Evolutionary conservation across 2,329 filamentous ascomycete genomes (phyloP).

Genomic region (Sarocladium kiliense): DNA sequence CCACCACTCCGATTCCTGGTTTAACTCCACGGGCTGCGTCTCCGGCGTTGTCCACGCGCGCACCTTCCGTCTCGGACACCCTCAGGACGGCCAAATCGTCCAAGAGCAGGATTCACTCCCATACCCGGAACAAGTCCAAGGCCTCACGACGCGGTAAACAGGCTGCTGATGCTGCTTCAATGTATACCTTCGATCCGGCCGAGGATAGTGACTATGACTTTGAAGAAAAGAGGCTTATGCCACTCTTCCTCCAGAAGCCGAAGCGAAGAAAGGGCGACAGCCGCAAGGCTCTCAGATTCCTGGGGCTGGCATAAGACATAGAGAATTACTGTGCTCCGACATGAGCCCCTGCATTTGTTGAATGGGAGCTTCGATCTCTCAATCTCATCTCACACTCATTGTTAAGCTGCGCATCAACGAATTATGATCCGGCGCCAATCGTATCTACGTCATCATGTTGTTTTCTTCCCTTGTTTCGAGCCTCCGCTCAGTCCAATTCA

Average conservation of each 20-base stretch:
- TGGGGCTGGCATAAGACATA: conserved; percentile 40
- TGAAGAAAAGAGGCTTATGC: conserved; percentile 49
- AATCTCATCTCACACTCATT: too few relatives aligned
- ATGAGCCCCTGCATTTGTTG: too few relatives aligned
- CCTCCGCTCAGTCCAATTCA: too few relatives aligned
- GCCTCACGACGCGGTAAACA: conserved; percentile 21
- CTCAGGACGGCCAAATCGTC: conserved; percentile 23
- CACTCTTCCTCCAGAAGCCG: conserved; percentile 36
- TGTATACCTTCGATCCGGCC: conserved; percentile 29
- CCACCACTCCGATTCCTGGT: conserved; percentile 9
- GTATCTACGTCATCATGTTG: too few relatives aligned
- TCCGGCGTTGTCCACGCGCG: conserved; percentile 15
- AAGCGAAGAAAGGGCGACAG: conserved; percentile 34
- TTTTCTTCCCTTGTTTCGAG: too few relatives aligned
- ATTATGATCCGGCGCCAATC: too few relatives aligned
- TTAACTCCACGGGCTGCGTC: conserved; percentile 11
- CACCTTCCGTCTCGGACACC: conserved; percentile 30
- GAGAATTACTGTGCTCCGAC: too few relatives aligned
- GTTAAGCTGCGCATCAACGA: too few relatives aligned
- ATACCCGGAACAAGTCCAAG: neutral
- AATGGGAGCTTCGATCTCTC: too few relatives aligned
- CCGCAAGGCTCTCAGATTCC: conserved; percentile 49
- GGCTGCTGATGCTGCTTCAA: conserved; percentile 22
- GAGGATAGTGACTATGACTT: conserved; percentile 38
- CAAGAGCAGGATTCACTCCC: conserved; percentile 22